Conservation (phyloP, 768 basidiomycete species). For the Auricularia cornea region DNA sequence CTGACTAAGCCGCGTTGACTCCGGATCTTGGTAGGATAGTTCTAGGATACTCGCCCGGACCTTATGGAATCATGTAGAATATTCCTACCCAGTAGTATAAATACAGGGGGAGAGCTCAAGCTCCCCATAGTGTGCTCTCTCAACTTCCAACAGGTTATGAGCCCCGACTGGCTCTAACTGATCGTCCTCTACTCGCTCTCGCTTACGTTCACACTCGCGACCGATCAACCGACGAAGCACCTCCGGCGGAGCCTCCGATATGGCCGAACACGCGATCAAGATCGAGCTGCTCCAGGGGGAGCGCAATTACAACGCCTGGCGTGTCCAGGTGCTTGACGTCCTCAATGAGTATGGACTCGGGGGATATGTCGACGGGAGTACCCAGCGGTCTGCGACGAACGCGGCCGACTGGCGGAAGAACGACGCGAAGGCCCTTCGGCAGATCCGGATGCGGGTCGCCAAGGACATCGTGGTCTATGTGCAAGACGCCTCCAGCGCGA, state of each 20-base stretch:
- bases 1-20: too few relatives aligned
- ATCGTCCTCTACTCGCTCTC: neutral
- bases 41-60: neutral
- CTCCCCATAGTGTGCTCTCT: neutral
- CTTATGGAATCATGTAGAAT: neutral
- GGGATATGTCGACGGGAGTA: neutral
- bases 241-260: neutral
- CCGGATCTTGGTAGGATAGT: neutral
- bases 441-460: constrained; percentile 23
- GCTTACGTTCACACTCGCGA: neutral
- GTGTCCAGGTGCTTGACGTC: neutral
- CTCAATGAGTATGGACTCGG: neutral
- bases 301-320: neutral
- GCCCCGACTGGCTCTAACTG: neutral
- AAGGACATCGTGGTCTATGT: constrained; percentile 24
- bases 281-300: neutral
- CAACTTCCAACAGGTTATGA: neutral
- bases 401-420: constrained; percentile 19
- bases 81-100: neutral
- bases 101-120: neutral
- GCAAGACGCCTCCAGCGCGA: constrained; percentile 15
- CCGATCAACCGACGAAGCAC: too few relatives aligned
- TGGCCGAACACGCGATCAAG: neutral
- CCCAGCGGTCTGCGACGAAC: neutral
- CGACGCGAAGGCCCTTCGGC: constrained; percentile 23